Base-by-base conservation (phyloP, 129 eudicot genomes). In the Heracleum sosnowskyi region DNA sequence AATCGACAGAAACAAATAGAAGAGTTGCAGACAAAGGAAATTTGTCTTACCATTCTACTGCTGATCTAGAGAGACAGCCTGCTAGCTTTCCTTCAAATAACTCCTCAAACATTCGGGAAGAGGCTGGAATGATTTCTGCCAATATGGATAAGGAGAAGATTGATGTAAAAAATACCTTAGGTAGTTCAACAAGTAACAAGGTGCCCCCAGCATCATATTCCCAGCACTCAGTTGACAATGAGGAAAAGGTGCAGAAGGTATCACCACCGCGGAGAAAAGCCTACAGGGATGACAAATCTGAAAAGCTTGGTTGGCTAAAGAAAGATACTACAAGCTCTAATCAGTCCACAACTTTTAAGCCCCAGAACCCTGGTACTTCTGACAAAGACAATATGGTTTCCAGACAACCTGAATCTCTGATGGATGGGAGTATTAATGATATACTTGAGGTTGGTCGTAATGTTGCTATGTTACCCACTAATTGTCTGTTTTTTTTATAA, bases 201-300 rank as follows among this genome's bases (percentile, higher is more conserved):
- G 74, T 70, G 76, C 72, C 75, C 76, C 77, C 88, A 33, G 81
- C 75, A 60, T 78, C 89, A 74, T 49, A 40, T 76, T n/a, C 87
- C 33, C 84, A 80, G 78, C 84, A 74, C 83, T 84, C 88, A 4
- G 87, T 81, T 78, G 95, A 90, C 79, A 73, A 74, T 45, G 91
- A 92, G 86, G 97, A 92, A 80, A 89, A 75, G 70, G 92, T 85
- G 85, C 97, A 90, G 85, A 95, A 95, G 84, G 92, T 96, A 36
- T 96, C 99, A 17, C 97, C 99, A 12, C 96, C 99, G 39, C 91
- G 91, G 70, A 87, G 93, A 80, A 96, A 89, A 86, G 80, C 77
- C 76, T 85, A 79, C 80, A 85, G 90, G 83, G 98, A 93, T 63
- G 98, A 93, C 69, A 89, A 78, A 78, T 63, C 83, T 15, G 97